These are phyloP conservation scores for Zanthoxylum bungeanum DNA, from an alignment of 345 rosid genomes.

Conservation along the genomic window DNA sequence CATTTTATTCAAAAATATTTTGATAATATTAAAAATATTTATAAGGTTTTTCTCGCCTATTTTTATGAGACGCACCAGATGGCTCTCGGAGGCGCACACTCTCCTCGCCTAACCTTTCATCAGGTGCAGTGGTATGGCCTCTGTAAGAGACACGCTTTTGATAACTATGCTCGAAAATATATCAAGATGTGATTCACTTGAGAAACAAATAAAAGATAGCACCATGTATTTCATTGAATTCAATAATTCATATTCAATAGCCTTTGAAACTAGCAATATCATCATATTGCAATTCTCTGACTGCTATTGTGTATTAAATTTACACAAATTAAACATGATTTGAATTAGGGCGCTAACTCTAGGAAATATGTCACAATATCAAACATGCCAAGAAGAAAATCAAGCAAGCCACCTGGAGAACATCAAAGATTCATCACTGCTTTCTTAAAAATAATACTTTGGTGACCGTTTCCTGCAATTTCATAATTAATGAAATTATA, in stretches of 20 bases:
- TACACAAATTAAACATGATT: background rate
- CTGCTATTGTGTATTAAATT: background rate
- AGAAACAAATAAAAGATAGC: background rate
- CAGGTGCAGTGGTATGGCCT: no score
- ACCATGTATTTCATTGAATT: background rate
- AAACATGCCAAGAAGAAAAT: background rate
- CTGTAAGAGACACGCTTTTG: no score
- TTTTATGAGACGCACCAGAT: no score
- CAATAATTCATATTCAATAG: background rate
- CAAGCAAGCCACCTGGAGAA: background rate
- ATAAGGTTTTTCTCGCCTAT: no score
- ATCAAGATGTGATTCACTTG: background rate
- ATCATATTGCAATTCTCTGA: background rate
- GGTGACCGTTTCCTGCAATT: constrained; percentile 23
- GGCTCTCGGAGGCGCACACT: no score
- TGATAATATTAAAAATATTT: no score
- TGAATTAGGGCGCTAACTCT: background rate
- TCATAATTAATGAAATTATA: background rate
- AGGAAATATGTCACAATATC: background rate
- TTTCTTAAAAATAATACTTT: constrained; percentile 1
- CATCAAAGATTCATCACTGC: constrained; percentile 4
- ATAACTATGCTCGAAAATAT: no score
- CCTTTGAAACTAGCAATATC: background rate
- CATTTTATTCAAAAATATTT: no score
- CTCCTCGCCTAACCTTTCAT: no score